Percentiles rank a stretch among this genome's conserved stretches.
phyloP scores from a whole-genome alignment of 2,329 filamentous ascomycete genomes.

The Fusarium pseudograminearum region DNA sequence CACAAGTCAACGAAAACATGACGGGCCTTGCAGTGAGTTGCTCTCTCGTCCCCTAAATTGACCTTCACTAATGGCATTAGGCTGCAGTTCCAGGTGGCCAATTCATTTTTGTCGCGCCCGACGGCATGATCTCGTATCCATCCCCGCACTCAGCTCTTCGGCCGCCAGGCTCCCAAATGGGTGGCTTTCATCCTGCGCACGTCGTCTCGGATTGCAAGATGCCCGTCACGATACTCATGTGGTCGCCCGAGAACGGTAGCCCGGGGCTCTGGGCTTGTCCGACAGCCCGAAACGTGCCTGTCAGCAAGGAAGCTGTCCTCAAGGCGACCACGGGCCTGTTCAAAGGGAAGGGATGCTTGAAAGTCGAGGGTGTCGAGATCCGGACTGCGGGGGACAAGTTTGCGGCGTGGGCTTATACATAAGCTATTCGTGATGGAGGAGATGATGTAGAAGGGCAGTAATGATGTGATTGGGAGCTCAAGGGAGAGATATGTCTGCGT shows the following conservation, averaged over 20 bases:
- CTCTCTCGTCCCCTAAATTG: accelerated
- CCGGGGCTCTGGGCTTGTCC: slow-evolving; percentile 49
- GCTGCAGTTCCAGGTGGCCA: slow-evolving; percentile 73
- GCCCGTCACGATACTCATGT: slow-evolving; percentile 43
- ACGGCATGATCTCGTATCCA: slow-evolving; percentile 68
- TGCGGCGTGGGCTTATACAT: slow-evolving; percentile 58
- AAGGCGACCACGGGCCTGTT: slow-evolving; percentile 47
- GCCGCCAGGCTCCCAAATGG: slow-evolving; percentile 62
- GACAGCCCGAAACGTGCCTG: slow-evolving; percentile 16
- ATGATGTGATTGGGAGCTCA: neutral
- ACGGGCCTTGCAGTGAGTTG: slow-evolving; percentile 45
- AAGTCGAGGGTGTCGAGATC: slow-evolving; percentile 51
- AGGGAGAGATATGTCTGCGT: neutral
- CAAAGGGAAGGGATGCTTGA: slow-evolving; percentile 48
- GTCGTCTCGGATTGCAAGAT: slow-evolving; percentile 43
- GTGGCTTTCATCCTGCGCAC: slow-evolving; percentile 59
- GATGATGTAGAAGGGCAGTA: neutral
- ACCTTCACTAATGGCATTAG: slow-evolving; percentile 28
- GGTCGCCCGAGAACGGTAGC: slow-evolving; percentile 37
- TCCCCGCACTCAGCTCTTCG: slow-evolving; percentile 64
- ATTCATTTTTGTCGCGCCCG: slow-evolving; percentile 66
- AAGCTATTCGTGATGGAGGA: neutral
- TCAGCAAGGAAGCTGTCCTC: slow-evolving; percentile 39
- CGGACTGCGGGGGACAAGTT: slow-evolving; percentile 40
- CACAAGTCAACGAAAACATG: slow-evolving; percentile 48